Conservation (phyloP, 202 grass and related monocot species). For the Panicum virgatum region DNA sequence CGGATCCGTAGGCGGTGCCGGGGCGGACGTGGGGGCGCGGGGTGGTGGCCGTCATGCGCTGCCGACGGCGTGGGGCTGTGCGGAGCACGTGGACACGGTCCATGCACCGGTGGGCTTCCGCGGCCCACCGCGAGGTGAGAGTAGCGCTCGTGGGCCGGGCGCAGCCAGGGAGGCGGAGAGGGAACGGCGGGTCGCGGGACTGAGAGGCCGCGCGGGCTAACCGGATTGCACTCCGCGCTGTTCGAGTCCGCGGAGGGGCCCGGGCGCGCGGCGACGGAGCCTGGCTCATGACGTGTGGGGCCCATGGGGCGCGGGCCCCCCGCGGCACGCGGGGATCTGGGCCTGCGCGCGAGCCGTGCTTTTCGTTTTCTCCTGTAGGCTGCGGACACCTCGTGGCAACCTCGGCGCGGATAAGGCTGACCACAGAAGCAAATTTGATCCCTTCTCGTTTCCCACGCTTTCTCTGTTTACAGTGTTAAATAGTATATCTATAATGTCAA, state of each 20-base stretch:
- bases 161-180: not conserved
- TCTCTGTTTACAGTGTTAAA: no score
- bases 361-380: not conserved
- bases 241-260: slow-evolving; percentile 37
- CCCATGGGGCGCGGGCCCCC: not conserved
- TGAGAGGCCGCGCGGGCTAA: slow-evolving; percentile 22
- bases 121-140: fast-evolving
- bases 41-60: not conserved
- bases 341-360: not conserved
- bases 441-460: no score
- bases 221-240: slow-evolving; percentile 28
- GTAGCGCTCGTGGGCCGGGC: not conserved
- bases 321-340: not conserved
- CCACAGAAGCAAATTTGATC: no score
- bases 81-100: not conserved
- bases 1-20: not conserved
- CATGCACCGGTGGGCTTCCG: not conserved
- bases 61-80: not conserved
- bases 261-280: not conserved
- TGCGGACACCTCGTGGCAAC: not conserved
- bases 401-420: slow-evolving; percentile 31
- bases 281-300: no score
- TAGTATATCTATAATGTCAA: no score
- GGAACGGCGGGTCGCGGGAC: slow-evolving; percentile 20
- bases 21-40: not conserved